Evolutionary conservation across 208 protist species (phyloP).

Genomic region (Trypanosoma scelopori): DNA sequence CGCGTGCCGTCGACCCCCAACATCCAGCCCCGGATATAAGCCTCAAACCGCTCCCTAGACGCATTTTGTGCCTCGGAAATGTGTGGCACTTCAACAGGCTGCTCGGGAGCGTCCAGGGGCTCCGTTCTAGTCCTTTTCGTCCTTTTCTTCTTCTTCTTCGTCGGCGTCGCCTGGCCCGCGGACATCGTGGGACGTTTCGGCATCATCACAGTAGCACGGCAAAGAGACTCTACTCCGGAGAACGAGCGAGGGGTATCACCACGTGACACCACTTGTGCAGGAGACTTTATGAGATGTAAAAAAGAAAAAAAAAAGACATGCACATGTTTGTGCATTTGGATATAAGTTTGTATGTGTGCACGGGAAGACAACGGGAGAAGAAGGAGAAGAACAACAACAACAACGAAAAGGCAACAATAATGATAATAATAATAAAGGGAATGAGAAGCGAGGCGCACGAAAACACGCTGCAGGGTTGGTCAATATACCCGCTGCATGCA

Average conservation of each 20-base stretch:
- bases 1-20: background rate
- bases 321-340: too few relatives aligned
- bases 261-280: background rate
- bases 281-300: background rate
- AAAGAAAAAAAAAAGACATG: constrained; percentile 3
- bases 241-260: background rate
- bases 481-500: too few relatives aligned
- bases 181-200: background rate
- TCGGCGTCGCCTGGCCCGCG: background rate
- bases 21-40: constrained; percentile 26
- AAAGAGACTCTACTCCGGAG: background rate
- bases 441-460: background rate
- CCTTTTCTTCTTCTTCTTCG: background rate
- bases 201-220: background rate
- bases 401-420: too few relatives aligned
- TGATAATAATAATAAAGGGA: constrained; percentile 17
- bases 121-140: background rate
- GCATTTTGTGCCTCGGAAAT: background rate
- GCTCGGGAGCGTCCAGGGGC: background rate
- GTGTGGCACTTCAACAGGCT: background rate
- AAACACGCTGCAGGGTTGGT: background rate
- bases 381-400: too few relatives aligned
- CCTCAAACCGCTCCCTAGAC: constrained; percentile 8
- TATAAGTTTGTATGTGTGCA: too few relatives aligned
- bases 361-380: constrained; percentile 3